These are phyloP conservation scores for Gossypium herbaceum DNA, from an alignment of 345 rosid genomes.

Conservation along the genomic window DNA sequence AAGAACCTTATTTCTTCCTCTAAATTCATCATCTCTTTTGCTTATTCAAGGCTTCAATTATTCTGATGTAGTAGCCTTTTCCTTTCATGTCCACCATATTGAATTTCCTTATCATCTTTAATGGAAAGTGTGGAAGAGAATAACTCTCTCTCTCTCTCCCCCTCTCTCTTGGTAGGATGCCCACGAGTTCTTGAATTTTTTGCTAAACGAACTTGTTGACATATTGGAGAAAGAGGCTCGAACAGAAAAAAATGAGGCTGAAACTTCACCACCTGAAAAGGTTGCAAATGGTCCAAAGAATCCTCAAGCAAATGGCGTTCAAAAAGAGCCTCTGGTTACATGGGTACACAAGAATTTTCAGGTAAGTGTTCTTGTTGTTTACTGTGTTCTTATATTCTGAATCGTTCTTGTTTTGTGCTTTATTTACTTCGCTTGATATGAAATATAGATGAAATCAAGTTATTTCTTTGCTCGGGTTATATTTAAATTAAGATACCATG, in stretches of 20 bases:
- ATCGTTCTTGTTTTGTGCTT: not conserved
- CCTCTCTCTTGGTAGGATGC: constrained; percentile 61
- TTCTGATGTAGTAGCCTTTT: not conserved
- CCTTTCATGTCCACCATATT: not conserved
- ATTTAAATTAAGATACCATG: not conserved
- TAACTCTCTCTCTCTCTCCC: not conserved
- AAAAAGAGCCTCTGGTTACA: constrained; percentile 83
- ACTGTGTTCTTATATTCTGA: constrained; percentile 3
- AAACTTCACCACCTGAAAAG: constrained; percentile 74
- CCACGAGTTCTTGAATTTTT: constrained; percentile 91
- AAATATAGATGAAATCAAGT: not conserved
- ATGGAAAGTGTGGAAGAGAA: not conserved
- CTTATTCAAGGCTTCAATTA: not conserved
- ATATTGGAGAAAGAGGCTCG: constrained; percentile 93
- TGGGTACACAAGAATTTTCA: constrained; percentile 99
- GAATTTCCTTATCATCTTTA: not conserved
- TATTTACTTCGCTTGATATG: not conserved
- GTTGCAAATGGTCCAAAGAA: constrained; percentile 61
- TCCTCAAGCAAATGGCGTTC: constrained; percentile 67
- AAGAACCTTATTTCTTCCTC: not conserved
- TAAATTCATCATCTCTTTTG: not conserved
- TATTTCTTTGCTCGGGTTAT: not conserved
- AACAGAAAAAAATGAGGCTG: constrained; percentile 67
- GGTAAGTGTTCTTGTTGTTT: constrained; percentile 36
- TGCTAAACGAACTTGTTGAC: constrained; percentile 97